These are phyloP conservation scores for Penicillium parvum DNA, from an alignment of 495 filamentous ascomycete species.

Conservation along the genomic window DNA sequence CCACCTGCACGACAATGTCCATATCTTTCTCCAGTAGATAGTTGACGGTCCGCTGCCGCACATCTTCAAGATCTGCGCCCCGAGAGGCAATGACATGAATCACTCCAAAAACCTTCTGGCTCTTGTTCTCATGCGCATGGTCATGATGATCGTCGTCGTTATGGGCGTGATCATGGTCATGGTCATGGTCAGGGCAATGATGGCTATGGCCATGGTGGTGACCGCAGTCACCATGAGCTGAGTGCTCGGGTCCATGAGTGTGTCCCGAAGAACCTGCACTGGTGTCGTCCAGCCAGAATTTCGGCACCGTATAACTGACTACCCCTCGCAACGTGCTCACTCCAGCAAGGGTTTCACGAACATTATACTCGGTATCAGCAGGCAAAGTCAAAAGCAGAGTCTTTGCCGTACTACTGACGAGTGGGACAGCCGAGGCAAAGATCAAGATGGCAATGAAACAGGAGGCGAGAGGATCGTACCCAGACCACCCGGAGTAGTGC, in stretches of 20 bases:
- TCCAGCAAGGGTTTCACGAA: constrained; percentile 79
- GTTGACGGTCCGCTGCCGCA: constrained; percentile 59
- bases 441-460: constrained; percentile 92
- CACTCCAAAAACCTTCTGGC: constrained; percentile 62
- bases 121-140: constrained; percentile 28
- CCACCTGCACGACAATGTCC: constrained; percentile 71
- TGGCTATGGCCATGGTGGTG: constrained; percentile 12
- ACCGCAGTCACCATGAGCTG: constrained; percentile 13
- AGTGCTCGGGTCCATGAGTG: constrained; percentile 12
- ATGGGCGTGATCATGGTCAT: constrained; percentile 13
- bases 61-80: constrained; percentile 69
- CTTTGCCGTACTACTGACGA: constrained; percentile 79
- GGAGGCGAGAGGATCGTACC: constrained; percentile 94
- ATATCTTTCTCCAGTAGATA: constrained; percentile 58
- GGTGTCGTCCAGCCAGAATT: constrained; percentile 90
- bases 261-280: constrained; percentile 22
- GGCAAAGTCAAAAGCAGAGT: constrained; percentile 80
- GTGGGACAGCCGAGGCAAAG: constrained; percentile 78
- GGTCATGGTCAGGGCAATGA: constrained; percentile 4
- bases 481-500: constrained; percentile 79
- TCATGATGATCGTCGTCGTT: constrained; percentile 22
- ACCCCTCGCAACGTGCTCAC: constrained; percentile 81
- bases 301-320: constrained; percentile 76
- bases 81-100: constrained; percentile 76
- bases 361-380: constrained; percentile 78